These are phyloP conservation scores for Pyricularia sp. DNA, from an alignment of 2,329 filamentous ascomycete genomes.

Conservation along the genomic window DNA sequence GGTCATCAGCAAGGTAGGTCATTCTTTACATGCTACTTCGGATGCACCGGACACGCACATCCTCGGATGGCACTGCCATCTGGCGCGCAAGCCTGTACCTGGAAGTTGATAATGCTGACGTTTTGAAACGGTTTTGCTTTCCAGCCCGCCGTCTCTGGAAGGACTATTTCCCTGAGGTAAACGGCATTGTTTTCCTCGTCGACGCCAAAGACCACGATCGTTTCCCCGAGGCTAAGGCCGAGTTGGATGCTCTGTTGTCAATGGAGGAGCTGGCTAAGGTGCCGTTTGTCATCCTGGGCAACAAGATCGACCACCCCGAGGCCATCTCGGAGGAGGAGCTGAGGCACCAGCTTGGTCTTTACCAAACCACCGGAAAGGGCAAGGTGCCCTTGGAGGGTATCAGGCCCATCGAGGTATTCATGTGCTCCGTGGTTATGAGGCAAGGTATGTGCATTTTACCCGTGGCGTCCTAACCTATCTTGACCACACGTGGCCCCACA, in stretches of 20 bases:
- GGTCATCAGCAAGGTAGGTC: conserved; percentile 76
- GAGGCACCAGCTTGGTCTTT: conserved; percentile 80
- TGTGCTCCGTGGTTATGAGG: conserved; percentile 98
- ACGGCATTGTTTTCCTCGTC: conserved; percentile 93
- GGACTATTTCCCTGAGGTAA: conserved; percentile 93
- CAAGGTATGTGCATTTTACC: conserved; percentile 49
- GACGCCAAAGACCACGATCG: conserved; percentile 96
- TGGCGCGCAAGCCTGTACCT: neutral
- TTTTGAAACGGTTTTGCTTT: neutral
- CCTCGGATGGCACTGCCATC: neutral
- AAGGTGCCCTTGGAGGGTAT: conserved; percentile 83
- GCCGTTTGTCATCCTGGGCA: conserved; percentile 89
- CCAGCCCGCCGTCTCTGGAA: conserved; percentile 85
- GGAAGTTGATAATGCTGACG: neutral
- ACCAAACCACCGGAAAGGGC: conserved; percentile 93
- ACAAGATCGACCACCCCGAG: conserved; percentile 98
- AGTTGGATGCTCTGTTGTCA: conserved; percentile 85
- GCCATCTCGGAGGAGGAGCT: conserved; percentile 93
- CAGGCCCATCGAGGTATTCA: conserved; percentile 91
- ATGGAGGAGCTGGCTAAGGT: conserved; percentile 97
- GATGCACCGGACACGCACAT: neutral
- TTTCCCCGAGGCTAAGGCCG: conserved; percentile 85
- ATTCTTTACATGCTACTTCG: neutral
- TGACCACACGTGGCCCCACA: neutral
- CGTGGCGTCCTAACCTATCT: too few species aligned